Evolutionary conservation across 1,139 yeast species (phyloP).

Genomic region (Arxiozyma slooffiae): DNA sequence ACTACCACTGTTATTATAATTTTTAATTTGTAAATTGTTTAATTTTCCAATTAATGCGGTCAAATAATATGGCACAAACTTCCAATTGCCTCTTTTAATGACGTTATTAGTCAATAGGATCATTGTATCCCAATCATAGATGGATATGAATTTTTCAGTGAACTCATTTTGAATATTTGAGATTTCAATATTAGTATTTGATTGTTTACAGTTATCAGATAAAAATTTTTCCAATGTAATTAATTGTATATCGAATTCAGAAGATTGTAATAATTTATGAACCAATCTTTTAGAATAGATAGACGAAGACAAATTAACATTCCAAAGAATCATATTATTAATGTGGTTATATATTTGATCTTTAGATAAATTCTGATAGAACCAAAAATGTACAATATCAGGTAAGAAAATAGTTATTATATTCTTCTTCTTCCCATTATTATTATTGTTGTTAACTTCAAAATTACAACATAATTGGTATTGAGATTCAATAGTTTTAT

Average conservation of each 20-base stretch:
- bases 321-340: slow-evolving; percentile 20
- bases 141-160: slow-evolving; percentile 14
- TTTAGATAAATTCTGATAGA: slow-evolving; percentile 14
- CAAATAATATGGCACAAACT: slow-evolving; percentile 17
- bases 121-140: slow-evolving; percentile 20
- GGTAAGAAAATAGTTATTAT: slow-evolving; percentile 13
- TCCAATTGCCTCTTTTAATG: slow-evolving; percentile 13
- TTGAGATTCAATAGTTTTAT: slow-evolving; percentile 3
- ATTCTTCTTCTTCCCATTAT: not conserved
- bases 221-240: slow-evolving; percentile 24
- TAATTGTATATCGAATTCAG: slow-evolving; percentile 22
- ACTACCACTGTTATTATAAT: not conserved
- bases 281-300: slow-evolving; percentile 10
- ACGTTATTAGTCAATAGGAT: slow-evolving; percentile 12
- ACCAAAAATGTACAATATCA: slow-evolving; percentile 23
- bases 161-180: slow-evolving; percentile 9
- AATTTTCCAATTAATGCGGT: slow-evolving; percentile 18
- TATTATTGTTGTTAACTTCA: no score
- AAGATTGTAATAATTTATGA: slow-evolving; percentile 19
- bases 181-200: not conserved
- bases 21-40: slow-evolving; percentile 5
- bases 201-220: slow-evolving; percentile 4
- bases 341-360: slow-evolving; percentile 18
- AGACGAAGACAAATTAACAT: slow-evolving; percentile 17
- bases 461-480: not conserved